Evolutionary conservation across 495 filamentous ascomycete species (phyloP).

Genomic region (Aspergillus nanangensis): DNA sequence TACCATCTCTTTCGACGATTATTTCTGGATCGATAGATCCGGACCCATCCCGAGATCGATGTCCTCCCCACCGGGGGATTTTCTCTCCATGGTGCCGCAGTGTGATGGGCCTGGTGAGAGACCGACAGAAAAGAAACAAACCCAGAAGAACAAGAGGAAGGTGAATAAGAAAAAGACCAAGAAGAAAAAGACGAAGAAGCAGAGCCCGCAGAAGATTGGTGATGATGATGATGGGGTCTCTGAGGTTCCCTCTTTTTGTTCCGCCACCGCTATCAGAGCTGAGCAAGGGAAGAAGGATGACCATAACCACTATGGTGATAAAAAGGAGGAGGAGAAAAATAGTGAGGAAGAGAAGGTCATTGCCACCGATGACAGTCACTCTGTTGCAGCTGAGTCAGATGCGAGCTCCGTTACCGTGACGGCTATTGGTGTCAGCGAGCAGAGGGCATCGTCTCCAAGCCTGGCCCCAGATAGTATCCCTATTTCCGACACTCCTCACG

Average conservation of each 20-base stretch:
- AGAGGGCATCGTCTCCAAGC: no score
- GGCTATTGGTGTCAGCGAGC: no score
- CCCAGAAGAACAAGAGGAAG: slow-evolving; percentile 12
- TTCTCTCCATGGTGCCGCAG: no score
- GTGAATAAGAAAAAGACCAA: slow-evolving; percentile 12
- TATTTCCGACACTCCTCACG: no score
- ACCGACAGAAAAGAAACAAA: background rate
- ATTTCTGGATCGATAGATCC: slow-evolving; percentile 6
- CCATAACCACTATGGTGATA: background rate
- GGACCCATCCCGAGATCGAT: background rate
- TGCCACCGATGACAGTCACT: no score
- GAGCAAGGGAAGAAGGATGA: slow-evolving; percentile 1
- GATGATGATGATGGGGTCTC: background rate
- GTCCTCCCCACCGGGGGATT: background rate
- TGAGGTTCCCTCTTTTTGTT: no score
- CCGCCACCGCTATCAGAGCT: background rate
- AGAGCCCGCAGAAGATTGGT: slow-evolving; percentile 2
- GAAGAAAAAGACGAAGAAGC: slow-evolving; percentile 14
- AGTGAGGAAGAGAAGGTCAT: background rate
- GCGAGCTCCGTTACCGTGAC: no score
- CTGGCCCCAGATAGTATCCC: no score
- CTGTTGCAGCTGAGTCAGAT: no score
- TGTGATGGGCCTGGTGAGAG: background rate
- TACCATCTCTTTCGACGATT: slow-evolving; percentile 7
- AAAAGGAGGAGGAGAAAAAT: background rate